Evolutionary conservation across 768 basidiomycete genomes (phyloP), one percentile per base, ranked within the genome.

Genomic region (Crucibulum laeve): DNA sequence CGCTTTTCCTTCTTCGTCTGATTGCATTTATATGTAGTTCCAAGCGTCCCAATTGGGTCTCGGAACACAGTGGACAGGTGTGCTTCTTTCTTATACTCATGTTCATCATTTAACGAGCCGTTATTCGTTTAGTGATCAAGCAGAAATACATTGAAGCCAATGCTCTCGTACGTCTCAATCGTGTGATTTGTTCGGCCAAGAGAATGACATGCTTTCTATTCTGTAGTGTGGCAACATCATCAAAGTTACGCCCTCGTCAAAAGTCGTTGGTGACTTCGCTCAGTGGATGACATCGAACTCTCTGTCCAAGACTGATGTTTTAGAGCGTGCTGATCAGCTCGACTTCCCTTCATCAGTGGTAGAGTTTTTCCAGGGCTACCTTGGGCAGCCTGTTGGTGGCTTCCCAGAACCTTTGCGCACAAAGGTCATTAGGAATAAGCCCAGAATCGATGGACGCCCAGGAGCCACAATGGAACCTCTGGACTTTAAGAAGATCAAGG

Each of bases 351-450:
- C 91, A 8, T 93, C 89, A 25, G 91, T 92, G 37, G 90, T 92
- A 32, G 95, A 98, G 58, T 99, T 96, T 77, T 97, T 97, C 91
- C 94, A 97, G 62, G 96, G 96, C 14, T 95, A 93, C 68, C 88
- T 99, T 50, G 95, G 96, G 24, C 92, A 97, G 60, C 96, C 96
- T 43, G 87, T 91, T 59, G 96, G 93, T 60, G 95, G 96, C 38
- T 98, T 98, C 87, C 96, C 96, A 45, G 96, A 99, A 63, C 93
- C 95, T 30, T 70, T 99, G 50, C 91, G 96, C 51, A 77, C 83
- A 50, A 79, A 83, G 52, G 79, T 99, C 59, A 99, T 98, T 61
- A 83, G 96, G 56, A 82, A 92, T 66, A 94, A 93, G 66, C 82
- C 86, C 35, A 81, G 90, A 64, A 95, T 98, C 58, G 91, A 98